Evolutionary conservation across 1,284 basidiomycete species (phyloP).

Genomic region (Rhodotorula sp.): DNA sequence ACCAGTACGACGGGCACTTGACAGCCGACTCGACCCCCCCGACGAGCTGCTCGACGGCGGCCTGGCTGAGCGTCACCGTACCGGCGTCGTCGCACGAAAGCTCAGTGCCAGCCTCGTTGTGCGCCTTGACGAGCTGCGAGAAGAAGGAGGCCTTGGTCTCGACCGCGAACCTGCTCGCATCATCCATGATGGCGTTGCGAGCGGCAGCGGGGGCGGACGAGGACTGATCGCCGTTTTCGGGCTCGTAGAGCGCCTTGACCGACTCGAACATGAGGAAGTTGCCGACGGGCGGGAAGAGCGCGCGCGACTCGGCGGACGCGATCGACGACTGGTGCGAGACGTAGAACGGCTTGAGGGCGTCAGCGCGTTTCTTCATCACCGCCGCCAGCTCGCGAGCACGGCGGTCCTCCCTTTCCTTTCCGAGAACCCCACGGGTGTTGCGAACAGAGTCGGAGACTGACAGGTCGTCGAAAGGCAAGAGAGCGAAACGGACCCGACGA

Average conservation of each 20-base stretch:
- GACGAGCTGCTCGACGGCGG: not conserved
- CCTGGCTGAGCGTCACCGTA: not conserved
- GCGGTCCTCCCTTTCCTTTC: not conserved
- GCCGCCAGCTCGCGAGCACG: not conserved
- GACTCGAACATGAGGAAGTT: slow-evolving; percentile 14
- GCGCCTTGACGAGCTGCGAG: slow-evolving; percentile 6
- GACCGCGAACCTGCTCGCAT: not conserved
- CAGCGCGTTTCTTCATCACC: slow-evolving; percentile 4
- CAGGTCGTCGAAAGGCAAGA: too few species aligned
- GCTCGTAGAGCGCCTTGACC: slow-evolving; percentile 7
- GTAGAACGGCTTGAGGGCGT: slow-evolving; percentile 13
- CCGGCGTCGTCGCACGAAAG: not conserved
- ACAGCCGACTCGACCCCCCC: slow-evolving; percentile 4
- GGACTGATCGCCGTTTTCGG: slow-evolving; percentile 3
- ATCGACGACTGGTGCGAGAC: not conserved
- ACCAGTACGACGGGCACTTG: not conserved
- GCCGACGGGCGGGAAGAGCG: slow-evolving; percentile 22
- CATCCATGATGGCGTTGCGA: not conserved
- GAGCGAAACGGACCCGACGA: not conserved
- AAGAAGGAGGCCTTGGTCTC: not conserved
- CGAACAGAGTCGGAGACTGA: not conserved
- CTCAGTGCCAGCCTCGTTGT: not conserved
- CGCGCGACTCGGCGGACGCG: slow-evolving; percentile 5
- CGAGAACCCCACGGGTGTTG: not conserved
- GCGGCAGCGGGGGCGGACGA: not conserved